Evolutionary conservation across 2,329 filamentous ascomycete genomes (phyloP).

Genomic region (Eutypa lata): DNA sequence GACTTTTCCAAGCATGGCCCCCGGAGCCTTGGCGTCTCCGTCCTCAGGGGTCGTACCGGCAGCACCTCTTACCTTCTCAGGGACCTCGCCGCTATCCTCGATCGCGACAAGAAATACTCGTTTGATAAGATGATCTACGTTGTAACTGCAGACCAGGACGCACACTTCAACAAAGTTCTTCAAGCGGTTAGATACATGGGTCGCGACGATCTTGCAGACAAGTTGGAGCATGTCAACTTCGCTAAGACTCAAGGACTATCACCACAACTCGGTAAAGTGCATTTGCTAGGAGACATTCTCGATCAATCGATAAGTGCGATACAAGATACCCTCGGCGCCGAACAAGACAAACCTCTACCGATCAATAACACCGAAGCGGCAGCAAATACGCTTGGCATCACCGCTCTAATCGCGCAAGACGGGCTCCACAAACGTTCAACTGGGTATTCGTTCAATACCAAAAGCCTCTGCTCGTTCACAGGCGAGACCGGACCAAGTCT

Average conservation of each 20-base stretch:
- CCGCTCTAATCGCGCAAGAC: conserved; percentile 13
- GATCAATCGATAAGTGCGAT: conserved; percentile 4
- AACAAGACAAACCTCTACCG: neutral
- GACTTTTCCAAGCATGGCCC: conserved; percentile 66
- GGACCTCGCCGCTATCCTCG: conserved; percentile 64
- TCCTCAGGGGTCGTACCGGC: conserved; percentile 61
- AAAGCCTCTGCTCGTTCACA: conserved; percentile 79
- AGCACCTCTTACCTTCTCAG: conserved; percentile 67
- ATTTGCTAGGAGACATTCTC: conserved; percentile 43
- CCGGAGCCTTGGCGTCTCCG: conserved; percentile 65
- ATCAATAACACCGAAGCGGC: conserved; percentile 3
- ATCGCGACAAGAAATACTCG: conserved; percentile 52
- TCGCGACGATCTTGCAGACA: conserved; percentile 26
- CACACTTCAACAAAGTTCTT: conserved; percentile 32
- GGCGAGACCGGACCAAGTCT: conserved; percentile 83
- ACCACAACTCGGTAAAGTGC: conserved; percentile 44
- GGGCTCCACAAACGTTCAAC: conserved; percentile 47
- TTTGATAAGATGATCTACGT: conserved; percentile 41
- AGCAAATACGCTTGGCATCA: conserved; percentile 7
- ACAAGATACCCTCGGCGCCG: neutral
- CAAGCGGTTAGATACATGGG: conserved; percentile 35
- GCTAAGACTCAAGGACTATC: conserved; percentile 45
- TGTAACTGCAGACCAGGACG: conserved; percentile 32
- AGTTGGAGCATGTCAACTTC: conserved; percentile 41
- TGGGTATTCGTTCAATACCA: conserved; percentile 69